Base-by-base conservation (phyloP, 1,139 yeast species). In the Candida sanyaensis region DNA sequence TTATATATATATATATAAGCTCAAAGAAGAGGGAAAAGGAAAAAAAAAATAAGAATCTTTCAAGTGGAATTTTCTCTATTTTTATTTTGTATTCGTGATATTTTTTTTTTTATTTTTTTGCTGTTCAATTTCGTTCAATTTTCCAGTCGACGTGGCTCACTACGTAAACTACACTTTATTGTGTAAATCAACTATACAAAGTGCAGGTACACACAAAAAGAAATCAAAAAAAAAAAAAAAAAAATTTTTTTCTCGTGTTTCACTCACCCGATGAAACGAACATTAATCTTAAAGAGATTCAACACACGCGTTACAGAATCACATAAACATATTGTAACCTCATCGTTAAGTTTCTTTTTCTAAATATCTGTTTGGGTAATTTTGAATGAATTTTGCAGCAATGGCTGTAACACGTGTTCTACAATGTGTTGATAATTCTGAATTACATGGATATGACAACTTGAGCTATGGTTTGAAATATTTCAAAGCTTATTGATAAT, bases 21-120 rank as follows among this genome's bases (percentile, higher is more conserved):
- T 43, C 43, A 46, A 49, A 37, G 49, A 46, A 38, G 43, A 30
- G 42, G 27, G 31, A 17, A 45, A n/a, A n/a, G n/a, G n/a, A n/a
- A n/a, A 32, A 27, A 29, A 27, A 36, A 39, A 28, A 11, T 13
- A 37, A 31, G n/a, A 28, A 6, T 12, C 30, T 6, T 6, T 3
- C 5, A 23, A 36, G 24, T 29, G 27, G 41, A 11, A 38, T 7
- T 13, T 6, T n/a, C 27, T n/a, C 23, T 39, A 29, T 30, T 40
- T 40, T 30, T 40, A 29, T 40, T 31, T 30, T 29, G 6, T 38
- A n/a, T 26, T 13, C 27, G n/a, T 13, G 26, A 24, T 33, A 4
- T 11, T 24, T 10, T 29, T 12, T 29, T 23, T 29, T 30, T 39
- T 30, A 2, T 37, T 37, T 27, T 30, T 10, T 33, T 12, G 39